Percentiles rank a stretch among this genome's conserved stretches.
Evolutionary conservation across 371 early-diverging fungal species (phyloP).

Genomic region (Lichtheimia ramosa): DNA sequence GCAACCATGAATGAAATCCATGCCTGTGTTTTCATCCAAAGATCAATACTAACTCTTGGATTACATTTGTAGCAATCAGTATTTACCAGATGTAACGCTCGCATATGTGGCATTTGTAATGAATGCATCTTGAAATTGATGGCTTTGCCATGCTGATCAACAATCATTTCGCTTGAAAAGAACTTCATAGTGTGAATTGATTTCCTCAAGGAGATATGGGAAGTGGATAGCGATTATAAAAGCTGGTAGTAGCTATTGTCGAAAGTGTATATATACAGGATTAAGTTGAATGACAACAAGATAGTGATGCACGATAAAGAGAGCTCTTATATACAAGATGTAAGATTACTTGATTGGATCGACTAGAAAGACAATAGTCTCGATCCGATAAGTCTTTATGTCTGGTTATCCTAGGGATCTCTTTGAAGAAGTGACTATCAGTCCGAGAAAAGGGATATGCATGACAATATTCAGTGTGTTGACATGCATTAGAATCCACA

Average conservation of each 20-base stretch:
- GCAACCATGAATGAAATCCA: slow-evolving; percentile 37
- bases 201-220: neutral
- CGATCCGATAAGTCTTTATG: too few species aligned
- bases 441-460: too few species aligned
- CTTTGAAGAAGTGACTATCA: too few species aligned
- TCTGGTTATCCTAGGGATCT: too few species aligned
- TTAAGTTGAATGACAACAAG: too few species aligned
- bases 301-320: too few species aligned
- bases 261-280: too few species aligned
- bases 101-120: slow-evolving; percentile 19
- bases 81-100: slow-evolving; percentile 23
- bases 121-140: slow-evolving; percentile 18
- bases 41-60: neutral
- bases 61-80: neutral
- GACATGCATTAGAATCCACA: too few species aligned
- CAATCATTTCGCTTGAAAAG: slow-evolving; percentile 12
- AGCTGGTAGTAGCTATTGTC: neutral
- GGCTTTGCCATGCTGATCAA: slow-evolving; percentile 26
- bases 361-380: too few species aligned
- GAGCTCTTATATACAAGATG: too few species aligned
- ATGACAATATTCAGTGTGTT: too few species aligned
- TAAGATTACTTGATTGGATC: too few species aligned
- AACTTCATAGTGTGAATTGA: slow-evolving; percentile 6
- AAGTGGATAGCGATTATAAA: neutral
- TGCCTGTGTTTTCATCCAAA: slow-evolving; percentile 20